Base-by-base conservation (phyloP, 139 green algal genomes). In the Penium margaritaceum region DNA sequence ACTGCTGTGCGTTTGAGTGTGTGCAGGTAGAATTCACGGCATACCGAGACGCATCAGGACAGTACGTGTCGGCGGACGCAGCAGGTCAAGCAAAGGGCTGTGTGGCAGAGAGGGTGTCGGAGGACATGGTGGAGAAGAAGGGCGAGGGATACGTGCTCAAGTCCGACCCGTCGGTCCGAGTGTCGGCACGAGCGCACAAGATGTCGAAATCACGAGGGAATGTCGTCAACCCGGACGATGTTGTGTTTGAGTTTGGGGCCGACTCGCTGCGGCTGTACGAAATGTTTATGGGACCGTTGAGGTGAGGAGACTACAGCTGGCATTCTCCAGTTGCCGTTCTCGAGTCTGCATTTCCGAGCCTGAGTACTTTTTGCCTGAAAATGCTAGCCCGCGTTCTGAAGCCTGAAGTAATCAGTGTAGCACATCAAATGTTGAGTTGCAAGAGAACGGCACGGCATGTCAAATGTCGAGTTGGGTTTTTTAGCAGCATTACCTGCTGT, bases 231-330 rank as follows among this genome's bases (percentile, higher is more conserved):
- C 95, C 95, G 3, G 94, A 98, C 70, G 93, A 97, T 55, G 84
- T 99, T 15, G 91, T 98, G 30, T 38, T 24, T 14, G 67, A 72
- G 12, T 97, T 92, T 84, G 94, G 94, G n/a, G 94, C 91, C 0
- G 95, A 99, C 87, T 91, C 82, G 36, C 82, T 99, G 79, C 84
- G 94, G 12, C 88, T 99, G 54, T 99, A 99, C 72, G 94, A 99
- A 80, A 99, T 99, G 95, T 99, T 99, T 82, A 97, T 99, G 91
- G 94, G 94, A 3, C 94, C 94, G 14, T 86, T 98, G 62, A 65
- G 84, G 71, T 78, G 30, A 78, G 71, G 2, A n/a, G n/a, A n/a
- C n/a, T n/a, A n/a, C n/a, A n/a, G n/a, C n/a, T n/a, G n/a, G n/a
- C n/a, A n/a, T n/a, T n/a, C n/a, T n/a, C n/a, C n/a, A n/a, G n/a